These are phyloP conservation scores for Rhynchosporium graminicola DNA, from an alignment of 2,329 filamentous ascomycete species.

Conservation along the genomic window DNA sequence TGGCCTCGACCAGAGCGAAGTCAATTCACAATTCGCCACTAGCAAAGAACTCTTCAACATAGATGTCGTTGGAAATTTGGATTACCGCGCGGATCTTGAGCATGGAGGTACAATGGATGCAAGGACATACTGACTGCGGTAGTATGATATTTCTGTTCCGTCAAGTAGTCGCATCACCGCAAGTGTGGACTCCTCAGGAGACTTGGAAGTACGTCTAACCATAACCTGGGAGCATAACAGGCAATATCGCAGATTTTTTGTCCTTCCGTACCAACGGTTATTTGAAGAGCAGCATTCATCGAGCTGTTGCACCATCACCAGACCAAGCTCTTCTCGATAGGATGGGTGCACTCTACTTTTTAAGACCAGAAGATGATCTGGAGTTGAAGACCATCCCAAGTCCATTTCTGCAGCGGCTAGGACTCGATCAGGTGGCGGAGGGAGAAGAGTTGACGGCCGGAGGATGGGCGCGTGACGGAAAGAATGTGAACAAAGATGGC, in stretches of 20 bases:
- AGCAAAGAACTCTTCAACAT: constrained; percentile 58
- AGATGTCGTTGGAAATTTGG: constrained; percentile 58
- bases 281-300: constrained; percentile 46
- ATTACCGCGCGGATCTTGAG: constrained; percentile 49
- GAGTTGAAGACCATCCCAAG: constrained; percentile 33
- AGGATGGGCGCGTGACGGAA: constrained; percentile 19
- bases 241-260: constrained; percentile 51
- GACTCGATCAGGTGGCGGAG: constrained; percentile 15
- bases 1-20: constrained; percentile 56
- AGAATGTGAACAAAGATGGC: constrained; percentile 19
- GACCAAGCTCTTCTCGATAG: constrained; percentile 44
- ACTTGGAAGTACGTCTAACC: constrained; percentile 53
- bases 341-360: constrained; percentile 49
- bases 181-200: constrained; percentile 44
- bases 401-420: constrained; percentile 35
- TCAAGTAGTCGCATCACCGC: constrained; percentile 42
- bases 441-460: constrained; percentile 16
- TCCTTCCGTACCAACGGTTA: constrained; percentile 50
- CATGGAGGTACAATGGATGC: constrained; percentile 59
- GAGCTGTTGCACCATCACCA: constrained; percentile 39
- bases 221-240: constrained; percentile 49
- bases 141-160: constrained; percentile 45
- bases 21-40: constrained; percentile 60
- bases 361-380: constrained; percentile 28
- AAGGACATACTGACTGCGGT: constrained; percentile 49